Percentiles rank a stretch among this genome's conserved stretches.
Conservation (phyloP, 1,284 basidiomycete species). For the Papiliotrema terrestris region DNA sequence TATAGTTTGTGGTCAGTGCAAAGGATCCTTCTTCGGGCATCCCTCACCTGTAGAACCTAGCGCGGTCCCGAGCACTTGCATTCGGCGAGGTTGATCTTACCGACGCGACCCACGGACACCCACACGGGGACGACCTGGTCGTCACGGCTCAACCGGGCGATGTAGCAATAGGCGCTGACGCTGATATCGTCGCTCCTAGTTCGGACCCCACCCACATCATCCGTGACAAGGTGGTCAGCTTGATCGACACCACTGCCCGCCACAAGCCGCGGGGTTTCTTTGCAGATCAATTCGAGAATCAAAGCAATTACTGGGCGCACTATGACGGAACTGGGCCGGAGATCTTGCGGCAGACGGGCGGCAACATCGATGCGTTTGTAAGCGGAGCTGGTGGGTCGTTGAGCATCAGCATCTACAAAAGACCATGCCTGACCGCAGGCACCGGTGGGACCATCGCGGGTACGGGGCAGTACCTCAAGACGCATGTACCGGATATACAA, state of each 20-base stretch:
- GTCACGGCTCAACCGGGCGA: slow-evolving; percentile 3
- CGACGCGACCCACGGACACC: background rate
- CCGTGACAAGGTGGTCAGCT: background rate
- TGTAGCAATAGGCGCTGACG: background rate
- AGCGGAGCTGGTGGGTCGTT: slow-evolving; percentile 72
- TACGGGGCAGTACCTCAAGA: slow-evolving; percentile 69
- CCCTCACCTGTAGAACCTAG: slow-evolving; percentile 64
- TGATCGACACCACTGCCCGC: slow-evolving; percentile 16
- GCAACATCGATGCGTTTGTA: slow-evolving; percentile 79
- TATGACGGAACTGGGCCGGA: slow-evolving; percentile 89
- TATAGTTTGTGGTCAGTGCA: slow-evolving; percentile 60
- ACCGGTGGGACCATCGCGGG: slow-evolving; percentile 96
- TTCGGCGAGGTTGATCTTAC: slow-evolving; percentile 59
- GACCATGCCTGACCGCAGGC: slow-evolving; percentile 50
- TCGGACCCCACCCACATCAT: background rate
- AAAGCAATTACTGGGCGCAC: slow-evolving; percentile 86
- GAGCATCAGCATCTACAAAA: background rate
- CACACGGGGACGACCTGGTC: slow-evolving; percentile 5
- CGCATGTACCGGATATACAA: slow-evolving; percentile 52
- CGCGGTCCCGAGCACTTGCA: slow-evolving; percentile 66
- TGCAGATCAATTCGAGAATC: slow-evolving; percentile 94
- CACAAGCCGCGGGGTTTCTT: slow-evolving; percentile 55
- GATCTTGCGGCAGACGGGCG: slow-evolving; percentile 89
- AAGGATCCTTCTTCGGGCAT: slow-evolving; percentile 7
- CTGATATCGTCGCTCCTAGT: background rate